Evolutionary conservation across 2,329 filamentous ascomycete species (phyloP), one percentile per base, ranked within the genome.

Genomic region (Ophiostoma fasciatum): DNA sequence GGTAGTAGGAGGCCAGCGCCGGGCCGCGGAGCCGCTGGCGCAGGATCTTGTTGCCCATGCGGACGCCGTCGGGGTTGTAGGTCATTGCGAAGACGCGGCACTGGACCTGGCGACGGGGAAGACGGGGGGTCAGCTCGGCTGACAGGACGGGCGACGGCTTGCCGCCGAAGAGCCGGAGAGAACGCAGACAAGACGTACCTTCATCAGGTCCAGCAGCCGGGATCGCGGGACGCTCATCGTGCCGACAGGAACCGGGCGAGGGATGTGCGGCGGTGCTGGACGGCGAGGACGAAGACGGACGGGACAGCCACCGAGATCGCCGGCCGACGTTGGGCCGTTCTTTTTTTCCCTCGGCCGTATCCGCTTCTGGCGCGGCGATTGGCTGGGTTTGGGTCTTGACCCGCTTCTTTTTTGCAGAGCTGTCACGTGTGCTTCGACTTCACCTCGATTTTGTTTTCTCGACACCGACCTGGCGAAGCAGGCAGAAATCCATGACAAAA

Each of bases 21-120:
- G 85, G 82, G n/a, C 90, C 90, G 51, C 72, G 75, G 44, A 96
- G 66, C 51, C 87, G 76, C 57, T 94, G 82, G 51, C 87, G 82
- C 41, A 98, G 68, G 55, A 98, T 68, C 60, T 90, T 93, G 63
- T 90, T 94, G 51, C 90, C 90, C 48, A 83, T 74, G 43, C 90
- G 82, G 42, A 80, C 58, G 47, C 76, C 66, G 37, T 83, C 69
- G 19, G 90, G 90, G 60, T 98, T 98, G 66, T 77, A 96, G 36
- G 78, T 87, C 34, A 81, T 82, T 51, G 78, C 78, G 66, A 96
- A 98, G 62, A 96, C 74, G 56, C 78, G 74, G 68, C 84, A 94
- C 78, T 87, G 85, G 52, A 73, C 71, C 87, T 94, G 49, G 8
- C 14, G 11, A 14, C 18, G 26, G 7, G 37, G 36, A 11, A 30